phyloP scores from a whole-genome alignment of 306 rosid species.

The Phaseolus lunatus region DNA sequence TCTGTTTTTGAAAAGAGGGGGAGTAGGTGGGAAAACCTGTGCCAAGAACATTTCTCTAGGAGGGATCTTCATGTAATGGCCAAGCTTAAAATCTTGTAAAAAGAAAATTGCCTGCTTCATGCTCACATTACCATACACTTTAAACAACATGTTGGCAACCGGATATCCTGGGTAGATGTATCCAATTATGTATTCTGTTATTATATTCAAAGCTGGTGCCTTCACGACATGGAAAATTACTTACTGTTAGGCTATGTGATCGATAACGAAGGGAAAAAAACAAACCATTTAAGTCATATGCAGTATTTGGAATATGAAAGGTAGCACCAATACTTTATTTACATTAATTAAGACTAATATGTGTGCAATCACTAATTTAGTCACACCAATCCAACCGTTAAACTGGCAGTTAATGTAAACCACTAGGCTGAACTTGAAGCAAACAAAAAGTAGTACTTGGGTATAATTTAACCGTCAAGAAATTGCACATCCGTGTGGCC shows the following conservation, averaged over 20 bases:
- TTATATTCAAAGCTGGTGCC: conserved; percentile 69
- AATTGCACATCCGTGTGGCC: neutral
- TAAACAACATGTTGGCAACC: conserved; percentile 80
- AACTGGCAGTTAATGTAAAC: neutral
- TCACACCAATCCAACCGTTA: neutral
- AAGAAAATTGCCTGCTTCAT: conserved; percentile 77
- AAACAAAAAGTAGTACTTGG: neutral
- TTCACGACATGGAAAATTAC: conserved; percentile 39
- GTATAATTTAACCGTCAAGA: neutral
- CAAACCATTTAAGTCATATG: neutral
- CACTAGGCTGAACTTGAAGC: conserved; percentile 4
- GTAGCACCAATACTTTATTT: neutral
- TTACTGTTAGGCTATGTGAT: neutral
- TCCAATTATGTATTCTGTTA: conserved; percentile 81
- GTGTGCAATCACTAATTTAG: neutral
- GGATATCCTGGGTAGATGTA: conserved; percentile 86
- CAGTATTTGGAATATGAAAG: neutral
- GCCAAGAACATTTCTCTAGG: conserved; percentile 84
- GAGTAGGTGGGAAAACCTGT: conserved; percentile 56
- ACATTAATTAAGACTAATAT: neutral
- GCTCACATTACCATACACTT: conserved; percentile 76
- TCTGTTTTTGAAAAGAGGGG: neutral
- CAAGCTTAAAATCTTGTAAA: conserved; percentile 88
- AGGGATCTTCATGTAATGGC: conserved; percentile 96
- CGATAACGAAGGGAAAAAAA: neutral